These are phyloP conservation scores for Yamadazyma diddensiae DNA, from an alignment of 1,139 yeast species.

Conservation along the genomic window DNA sequence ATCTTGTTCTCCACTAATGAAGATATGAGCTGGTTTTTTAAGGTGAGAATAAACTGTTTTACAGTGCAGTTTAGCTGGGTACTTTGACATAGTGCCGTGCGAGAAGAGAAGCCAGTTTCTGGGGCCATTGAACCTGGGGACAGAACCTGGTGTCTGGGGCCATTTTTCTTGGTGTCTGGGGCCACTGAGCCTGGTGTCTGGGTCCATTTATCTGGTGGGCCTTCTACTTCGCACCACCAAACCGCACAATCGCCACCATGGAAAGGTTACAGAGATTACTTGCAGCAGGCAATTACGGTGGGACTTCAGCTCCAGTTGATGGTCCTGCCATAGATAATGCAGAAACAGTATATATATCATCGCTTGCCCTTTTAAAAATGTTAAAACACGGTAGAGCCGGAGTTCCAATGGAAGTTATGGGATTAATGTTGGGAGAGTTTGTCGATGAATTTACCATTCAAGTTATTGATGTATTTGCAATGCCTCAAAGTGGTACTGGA, in stretches of 20 bases:
- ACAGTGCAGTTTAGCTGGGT: constrained; percentile 78
- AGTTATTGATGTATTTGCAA: constrained; percentile 96
- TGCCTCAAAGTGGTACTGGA: constrained; percentile 99
- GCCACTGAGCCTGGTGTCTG: too few species aligned
- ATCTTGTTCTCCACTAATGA: constrained; percentile 65
- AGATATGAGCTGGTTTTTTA: constrained; percentile 31
- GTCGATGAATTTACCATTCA: constrained; percentile 97
- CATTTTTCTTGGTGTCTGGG: too few species aligned
- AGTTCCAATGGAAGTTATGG: constrained; percentile 99
- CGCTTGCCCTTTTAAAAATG: constrained; percentile 93
- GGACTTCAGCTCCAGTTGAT: constrained; percentile 52
- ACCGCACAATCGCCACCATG: constrained; percentile 44
- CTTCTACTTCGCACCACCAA: too few species aligned
- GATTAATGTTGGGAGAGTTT: constrained; percentile 97
- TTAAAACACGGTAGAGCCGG: constrained; percentile 98
- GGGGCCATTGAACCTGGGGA: too few species aligned
- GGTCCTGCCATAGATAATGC: constrained; percentile 89
- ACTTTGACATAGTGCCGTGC: constrained; percentile 30
- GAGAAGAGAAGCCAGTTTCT: too few species aligned
- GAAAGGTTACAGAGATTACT: constrained; percentile 73
- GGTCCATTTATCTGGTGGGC: too few species aligned
- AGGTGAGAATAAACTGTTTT: constrained; percentile 48
- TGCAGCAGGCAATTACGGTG: constrained; percentile 58
- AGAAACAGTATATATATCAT: constrained; percentile 94
- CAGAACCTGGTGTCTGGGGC: too few species aligned